Percentiles rank a stretch among this genome's conserved stretches.
These are phyloP conservation scores for Xylaria venustula DNA, from an alignment of 495 filamentous ascomycete species.

Conservation along the genomic window DNA sequence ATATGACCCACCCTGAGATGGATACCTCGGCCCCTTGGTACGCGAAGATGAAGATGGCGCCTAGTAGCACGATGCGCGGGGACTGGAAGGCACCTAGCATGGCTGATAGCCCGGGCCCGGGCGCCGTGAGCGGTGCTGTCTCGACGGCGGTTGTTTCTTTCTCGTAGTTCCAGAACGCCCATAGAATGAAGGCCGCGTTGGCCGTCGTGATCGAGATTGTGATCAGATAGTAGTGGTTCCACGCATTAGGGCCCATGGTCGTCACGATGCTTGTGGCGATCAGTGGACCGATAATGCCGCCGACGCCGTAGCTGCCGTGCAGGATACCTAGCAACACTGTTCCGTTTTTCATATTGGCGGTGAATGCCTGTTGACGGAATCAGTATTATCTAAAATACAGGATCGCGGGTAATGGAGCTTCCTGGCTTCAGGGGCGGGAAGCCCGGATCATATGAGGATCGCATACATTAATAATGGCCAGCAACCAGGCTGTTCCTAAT, in stretches of 20 bases:
- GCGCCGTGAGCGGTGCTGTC: background rate
- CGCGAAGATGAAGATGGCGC: conserved; percentile 75
- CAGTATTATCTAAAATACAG: too few relatives aligned
- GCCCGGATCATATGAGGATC: background rate
- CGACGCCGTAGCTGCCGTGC: conserved; percentile 73
- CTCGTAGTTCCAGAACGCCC: conserved; percentile 60
- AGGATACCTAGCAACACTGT: conserved; percentile 61
- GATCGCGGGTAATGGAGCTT: too few relatives aligned
- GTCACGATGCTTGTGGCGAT: conserved; percentile 66
- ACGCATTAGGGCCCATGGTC: conserved; percentile 35
- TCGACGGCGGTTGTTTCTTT: conserved; percentile 32
- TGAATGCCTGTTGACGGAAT: conserved; percentile 63
- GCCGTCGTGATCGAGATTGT: conserved; percentile 48
- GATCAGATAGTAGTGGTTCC: conserved; percentile 63
- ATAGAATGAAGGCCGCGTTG: conserved; percentile 49
- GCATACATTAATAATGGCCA: conserved; percentile 65
- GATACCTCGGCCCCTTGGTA: conserved; percentile 80
- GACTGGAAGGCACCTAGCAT: conserved; percentile 49
- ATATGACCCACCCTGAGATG: conserved; percentile 80
- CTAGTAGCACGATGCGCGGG: conserved; percentile 63
- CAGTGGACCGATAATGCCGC: conserved; percentile 67
- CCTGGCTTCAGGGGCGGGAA: too few relatives aligned
- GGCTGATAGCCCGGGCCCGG: conserved; percentile 15
- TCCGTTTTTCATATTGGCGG: conserved; percentile 62
- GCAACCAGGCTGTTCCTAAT: conserved; percentile 61